These are phyloP conservation scores for Fusarium ambrosium DNA, from an alignment of 2,329 filamentous ascomycete genomes.

Conservation along the genomic window DNA sequence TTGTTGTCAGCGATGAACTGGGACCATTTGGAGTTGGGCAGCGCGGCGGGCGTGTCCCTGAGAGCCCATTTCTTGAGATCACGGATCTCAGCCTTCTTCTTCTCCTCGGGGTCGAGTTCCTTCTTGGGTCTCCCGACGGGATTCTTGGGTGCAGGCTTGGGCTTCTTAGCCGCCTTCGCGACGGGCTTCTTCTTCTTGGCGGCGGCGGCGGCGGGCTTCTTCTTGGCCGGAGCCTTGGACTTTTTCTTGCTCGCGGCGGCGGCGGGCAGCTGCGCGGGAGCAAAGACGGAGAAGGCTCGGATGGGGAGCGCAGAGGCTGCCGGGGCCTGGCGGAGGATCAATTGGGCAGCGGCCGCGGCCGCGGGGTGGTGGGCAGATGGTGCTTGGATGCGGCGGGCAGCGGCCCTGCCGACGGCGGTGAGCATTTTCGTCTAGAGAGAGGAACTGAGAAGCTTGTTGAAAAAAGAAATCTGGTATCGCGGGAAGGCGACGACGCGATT, in stretches of 20 bases:
- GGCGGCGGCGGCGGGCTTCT: conserved; percentile 35
- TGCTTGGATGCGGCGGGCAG: conserved; percentile 52
- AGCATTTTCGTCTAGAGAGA: conserved; percentile 54
- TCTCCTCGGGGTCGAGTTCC: conserved; percentile 53
- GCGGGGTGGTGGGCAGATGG: conserved; percentile 31
- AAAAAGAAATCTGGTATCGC: neutral
- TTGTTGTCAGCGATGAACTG: conserved; percentile 55
- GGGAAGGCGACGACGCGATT: conserved; percentile 1
- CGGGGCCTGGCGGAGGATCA: conserved; percentile 37
- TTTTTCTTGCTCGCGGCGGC: conserved; percentile 40
- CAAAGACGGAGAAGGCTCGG: conserved; percentile 52
- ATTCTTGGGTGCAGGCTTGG: conserved; percentile 38
- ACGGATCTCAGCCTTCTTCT: conserved; percentile 48
- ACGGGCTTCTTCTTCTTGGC: conserved; percentile 37
- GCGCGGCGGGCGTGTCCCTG: conserved; percentile 54
- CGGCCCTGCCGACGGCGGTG: conserved; percentile 56
- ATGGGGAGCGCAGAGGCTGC: conserved; percentile 35
- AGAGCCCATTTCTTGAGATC: conserved; percentile 59
- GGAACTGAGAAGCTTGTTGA: neutral
- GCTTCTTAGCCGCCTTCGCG: conserved; percentile 44
- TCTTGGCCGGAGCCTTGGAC: conserved; percentile 35
- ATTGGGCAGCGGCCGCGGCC: conserved; percentile 39
- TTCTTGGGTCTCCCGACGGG: conserved; percentile 52
- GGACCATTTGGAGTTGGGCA: conserved; percentile 53
- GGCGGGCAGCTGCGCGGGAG: conserved; percentile 44